phyloP scores from a whole-genome alignment of 73 alveolate species.

The Tetrahymena elliotti region DNA sequence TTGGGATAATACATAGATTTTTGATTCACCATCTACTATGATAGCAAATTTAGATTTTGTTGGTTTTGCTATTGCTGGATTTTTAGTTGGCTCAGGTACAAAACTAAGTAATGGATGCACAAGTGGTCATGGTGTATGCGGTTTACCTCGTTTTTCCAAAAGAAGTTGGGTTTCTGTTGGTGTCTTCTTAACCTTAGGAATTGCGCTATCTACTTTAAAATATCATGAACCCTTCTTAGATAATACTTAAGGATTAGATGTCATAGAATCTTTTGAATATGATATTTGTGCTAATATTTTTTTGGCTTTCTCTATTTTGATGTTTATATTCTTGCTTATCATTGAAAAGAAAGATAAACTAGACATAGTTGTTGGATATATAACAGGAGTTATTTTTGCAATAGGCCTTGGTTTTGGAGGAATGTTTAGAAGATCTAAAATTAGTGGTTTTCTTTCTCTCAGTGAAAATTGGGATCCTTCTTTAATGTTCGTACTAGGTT shows the following conservation, averaged over 20 bases:
- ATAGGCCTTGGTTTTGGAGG: conserved; percentile 77
- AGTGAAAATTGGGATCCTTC: conserved; percentile 82
- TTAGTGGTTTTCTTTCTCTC: conserved; percentile 63
- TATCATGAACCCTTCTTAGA: conserved; percentile 39
- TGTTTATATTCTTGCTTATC: background rate
- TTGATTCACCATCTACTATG: conserved; percentile 26
- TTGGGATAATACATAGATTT: background rate
- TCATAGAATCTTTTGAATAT: background rate
- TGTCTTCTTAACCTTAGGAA: conserved; percentile 82
- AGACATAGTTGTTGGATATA: background rate
- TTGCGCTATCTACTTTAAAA: conserved; percentile 66
- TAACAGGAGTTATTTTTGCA: conserved; percentile 32
- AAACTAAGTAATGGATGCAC: conserved; percentile 97
- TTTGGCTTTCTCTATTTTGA: background rate
- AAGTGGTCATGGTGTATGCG: conserved; percentile 98
- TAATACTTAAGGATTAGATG: background rate
- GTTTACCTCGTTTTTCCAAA: conserved; percentile 83
- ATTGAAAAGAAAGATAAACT: background rate
- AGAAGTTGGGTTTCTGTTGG: conserved; percentile 86
- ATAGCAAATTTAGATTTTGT: conserved; percentile 31
- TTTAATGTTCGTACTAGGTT: conserved; percentile 81
- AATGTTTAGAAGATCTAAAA: conserved; percentile 72
- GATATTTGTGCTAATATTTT: background rate
- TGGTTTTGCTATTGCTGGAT: conserved; percentile 84
- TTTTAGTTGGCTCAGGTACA: conserved; percentile 92